A percentile compares a stretch with the other conserved stretches of the same genome.
These are phyloP conservation scores for Eucalyptus fibrosa DNA, from an alignment of 345 rosid genomes.

Conservation along the genomic window DNA sequence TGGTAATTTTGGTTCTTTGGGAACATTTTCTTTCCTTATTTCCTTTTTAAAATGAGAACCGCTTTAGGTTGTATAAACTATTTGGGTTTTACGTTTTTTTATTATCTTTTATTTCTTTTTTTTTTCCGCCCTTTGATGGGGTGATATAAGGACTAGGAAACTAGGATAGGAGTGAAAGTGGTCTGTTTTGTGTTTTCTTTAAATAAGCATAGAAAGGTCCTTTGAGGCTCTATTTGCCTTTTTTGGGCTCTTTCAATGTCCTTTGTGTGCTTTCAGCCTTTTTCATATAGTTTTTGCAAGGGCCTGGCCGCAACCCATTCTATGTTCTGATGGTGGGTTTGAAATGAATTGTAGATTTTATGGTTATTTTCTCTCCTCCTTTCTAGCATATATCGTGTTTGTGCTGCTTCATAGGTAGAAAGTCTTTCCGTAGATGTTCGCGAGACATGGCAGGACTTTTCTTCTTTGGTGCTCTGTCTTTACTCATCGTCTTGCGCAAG, in stretches of 20 bases:
- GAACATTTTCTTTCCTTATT: background rate
- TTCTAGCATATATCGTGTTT: background rate
- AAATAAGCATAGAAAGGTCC: background rate
- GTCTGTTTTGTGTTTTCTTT: background rate
- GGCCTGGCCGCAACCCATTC: background rate
- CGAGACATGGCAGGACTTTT: background rate
- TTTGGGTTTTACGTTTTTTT: background rate
- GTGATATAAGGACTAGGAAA: background rate
- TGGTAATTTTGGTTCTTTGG: background rate
- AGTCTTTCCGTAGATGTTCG: background rate
- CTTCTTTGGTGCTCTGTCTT: background rate
- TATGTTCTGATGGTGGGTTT: background rate
- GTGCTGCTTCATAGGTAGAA: background rate
- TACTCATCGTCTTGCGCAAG: background rate
- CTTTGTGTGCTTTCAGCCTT: background rate
- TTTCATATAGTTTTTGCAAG: background rate
- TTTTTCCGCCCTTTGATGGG: background rate
- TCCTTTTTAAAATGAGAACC: background rate
- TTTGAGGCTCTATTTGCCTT: background rate
- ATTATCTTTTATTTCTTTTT: background rate
- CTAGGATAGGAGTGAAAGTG: background rate
- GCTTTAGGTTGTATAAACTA: background rate
- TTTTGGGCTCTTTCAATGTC: background rate
- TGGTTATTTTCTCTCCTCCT: background rate
- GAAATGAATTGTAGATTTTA: background rate